Percentiles rank a stretch among this genome's conserved stretches.
phyloP scores from a whole-genome alignment of 805 yeast species.

The Candida golubevii region DNA sequence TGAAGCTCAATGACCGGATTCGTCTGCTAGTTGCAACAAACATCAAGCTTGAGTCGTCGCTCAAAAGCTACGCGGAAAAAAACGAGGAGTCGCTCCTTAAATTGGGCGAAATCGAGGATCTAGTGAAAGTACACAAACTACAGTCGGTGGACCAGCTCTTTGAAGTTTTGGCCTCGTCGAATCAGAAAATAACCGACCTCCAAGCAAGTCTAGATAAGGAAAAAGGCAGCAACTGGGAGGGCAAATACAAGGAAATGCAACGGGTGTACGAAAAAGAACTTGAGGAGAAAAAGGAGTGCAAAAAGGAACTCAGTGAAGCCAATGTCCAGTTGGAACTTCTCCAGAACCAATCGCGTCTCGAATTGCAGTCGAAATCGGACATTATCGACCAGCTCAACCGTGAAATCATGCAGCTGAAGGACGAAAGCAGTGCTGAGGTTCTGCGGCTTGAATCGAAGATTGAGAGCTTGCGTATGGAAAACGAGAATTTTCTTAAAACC shows the following conservation, averaged over 20 bases:
- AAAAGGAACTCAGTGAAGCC: slow-evolving; percentile 26
- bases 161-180: slow-evolving; percentile 16
- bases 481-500: slow-evolving; percentile 38
- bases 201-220: slow-evolving; percentile 18
- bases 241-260: slow-evolving; percentile 23
- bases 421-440: slow-evolving; percentile 41
- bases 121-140: slow-evolving; percentile 25
- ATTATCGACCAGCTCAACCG: slow-evolving; percentile 27
- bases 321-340: slow-evolving; percentile 31
- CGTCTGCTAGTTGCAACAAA: slow-evolving; percentile 48
- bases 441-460: slow-evolving; percentile 61
- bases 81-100: slow-evolving; percentile 28
- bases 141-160: slow-evolving; percentile 27
- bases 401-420: slow-evolving; percentile 32
- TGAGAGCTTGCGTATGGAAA: slow-evolving; percentile 60
- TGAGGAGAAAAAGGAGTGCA: slow-evolving; percentile 16
- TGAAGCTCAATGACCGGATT: slow-evolving; percentile 61
- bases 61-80: slow-evolving; percentile 27
- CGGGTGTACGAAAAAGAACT: slow-evolving; percentile 22
- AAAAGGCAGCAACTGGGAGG: slow-evolving; percentile 21
- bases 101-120: slow-evolving; percentile 37
- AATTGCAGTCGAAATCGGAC: slow-evolving; percentile 30
- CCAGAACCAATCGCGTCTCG: slow-evolving; percentile 23
- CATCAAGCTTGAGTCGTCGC: slow-evolving; percentile 26
- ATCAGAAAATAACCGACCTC: slow-evolving; percentile 12